phyloP scores from a whole-genome alignment of 108 stramenopile species.

The Nitzschia sp. region DNA sequence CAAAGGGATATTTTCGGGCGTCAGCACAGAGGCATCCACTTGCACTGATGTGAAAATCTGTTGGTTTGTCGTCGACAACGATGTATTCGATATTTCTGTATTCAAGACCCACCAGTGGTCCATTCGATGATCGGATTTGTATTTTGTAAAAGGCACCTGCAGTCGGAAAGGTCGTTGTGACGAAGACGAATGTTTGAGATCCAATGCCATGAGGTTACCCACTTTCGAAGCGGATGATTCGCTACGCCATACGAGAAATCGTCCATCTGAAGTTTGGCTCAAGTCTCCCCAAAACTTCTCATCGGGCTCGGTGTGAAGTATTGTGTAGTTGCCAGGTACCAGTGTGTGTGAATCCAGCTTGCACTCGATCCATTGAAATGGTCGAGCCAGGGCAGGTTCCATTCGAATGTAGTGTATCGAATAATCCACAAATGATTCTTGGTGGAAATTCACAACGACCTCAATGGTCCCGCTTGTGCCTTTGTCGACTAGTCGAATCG shows the following conservation, averaged over 20 bases:
- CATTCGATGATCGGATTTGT: constrained; percentile 2
- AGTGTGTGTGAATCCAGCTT: neutral
- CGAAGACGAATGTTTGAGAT: neutral
- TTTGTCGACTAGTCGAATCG: constrained; percentile 1
- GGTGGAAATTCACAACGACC: neutral
- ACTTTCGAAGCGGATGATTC: neutral
- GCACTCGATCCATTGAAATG: constrained; percentile 6
- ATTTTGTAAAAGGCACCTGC: neutral
- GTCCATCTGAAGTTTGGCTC: constrained; percentile 2
- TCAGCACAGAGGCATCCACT: neutral
- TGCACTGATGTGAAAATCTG: constrained; percentile 27
- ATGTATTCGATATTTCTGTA: constrained; percentile 40
- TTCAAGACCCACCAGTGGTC: constrained; percentile 15
- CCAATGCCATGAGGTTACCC: neutral
- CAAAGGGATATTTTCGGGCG: neutral
- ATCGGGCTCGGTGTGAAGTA: neutral
- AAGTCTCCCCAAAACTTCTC: constrained; percentile 2
- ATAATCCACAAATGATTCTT: neutral
- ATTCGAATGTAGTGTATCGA: neutral
- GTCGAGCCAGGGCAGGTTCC: neutral
- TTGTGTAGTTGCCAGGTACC: neutral
- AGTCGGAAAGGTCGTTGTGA: neutral
- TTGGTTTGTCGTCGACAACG: neutral
- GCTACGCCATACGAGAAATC: neutral
- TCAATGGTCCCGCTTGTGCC: neutral